Conservation (phyloP, 495 filamentous ascomycete species). For the Cryomyces minteri region DNA sequence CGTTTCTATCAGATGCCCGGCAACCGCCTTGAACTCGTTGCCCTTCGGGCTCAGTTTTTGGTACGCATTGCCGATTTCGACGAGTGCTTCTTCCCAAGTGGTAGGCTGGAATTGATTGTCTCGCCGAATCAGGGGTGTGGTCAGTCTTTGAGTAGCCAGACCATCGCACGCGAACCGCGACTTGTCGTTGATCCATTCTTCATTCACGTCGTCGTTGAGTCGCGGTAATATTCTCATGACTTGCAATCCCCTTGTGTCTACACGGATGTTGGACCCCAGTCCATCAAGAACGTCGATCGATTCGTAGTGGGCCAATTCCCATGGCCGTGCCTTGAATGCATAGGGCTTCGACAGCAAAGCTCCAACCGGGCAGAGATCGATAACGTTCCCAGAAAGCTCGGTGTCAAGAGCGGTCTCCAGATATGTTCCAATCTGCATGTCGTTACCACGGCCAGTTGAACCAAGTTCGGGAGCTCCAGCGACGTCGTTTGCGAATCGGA, state of each 20-base stretch:
- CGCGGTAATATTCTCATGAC: conserved; percentile 88
- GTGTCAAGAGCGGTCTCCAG: conserved; percentile 79
- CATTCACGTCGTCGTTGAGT: conserved; percentile 93
- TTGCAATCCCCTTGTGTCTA: conserved; percentile 85
- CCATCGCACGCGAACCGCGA: conserved; percentile 92
- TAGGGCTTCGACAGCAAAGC: conserved; percentile 94
- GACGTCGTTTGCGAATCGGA: conserved; percentile 94
- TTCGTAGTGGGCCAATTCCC: conserved; percentile 87
- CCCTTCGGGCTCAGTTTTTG: conserved; percentile 59
- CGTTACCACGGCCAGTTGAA: conserved; percentile 84
- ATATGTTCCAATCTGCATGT: conserved; percentile 96
- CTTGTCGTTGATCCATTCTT: conserved; percentile 99
- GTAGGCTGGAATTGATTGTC: conserved; percentile 78
- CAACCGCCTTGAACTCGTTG: conserved; percentile 90
- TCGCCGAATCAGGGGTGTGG: conserved; percentile 74
- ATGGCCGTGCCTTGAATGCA: conserved; percentile 88
- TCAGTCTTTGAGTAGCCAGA: conserved; percentile 85
- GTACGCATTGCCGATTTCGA: conserved; percentile 63
- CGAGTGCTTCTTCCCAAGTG: conserved; percentile 85
- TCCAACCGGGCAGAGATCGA: conserved; percentile 94
- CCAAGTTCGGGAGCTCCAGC: conserved; percentile 91
- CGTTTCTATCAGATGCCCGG: conserved; percentile 75
- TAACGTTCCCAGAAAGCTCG: conserved; percentile 91
- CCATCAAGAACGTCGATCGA: conserved; percentile 88
- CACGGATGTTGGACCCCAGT: conserved; percentile 81